Conservation (phyloP, 169 alveolate species). For the Perkinsus chesapeaki region DNA sequence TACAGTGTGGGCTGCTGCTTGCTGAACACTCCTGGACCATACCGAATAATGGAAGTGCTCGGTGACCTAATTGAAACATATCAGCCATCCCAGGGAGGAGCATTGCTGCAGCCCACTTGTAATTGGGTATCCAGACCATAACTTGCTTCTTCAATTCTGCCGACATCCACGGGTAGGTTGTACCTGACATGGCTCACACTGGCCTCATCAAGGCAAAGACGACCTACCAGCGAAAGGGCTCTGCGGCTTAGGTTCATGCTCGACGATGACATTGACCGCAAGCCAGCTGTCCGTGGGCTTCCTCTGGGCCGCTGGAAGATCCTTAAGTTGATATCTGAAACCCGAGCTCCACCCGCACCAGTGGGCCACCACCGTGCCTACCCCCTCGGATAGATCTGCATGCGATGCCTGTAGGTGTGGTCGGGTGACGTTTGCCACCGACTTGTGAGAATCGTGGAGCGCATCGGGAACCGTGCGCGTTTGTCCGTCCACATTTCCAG, state of each 20-base stretch:
- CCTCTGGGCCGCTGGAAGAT: background rate
- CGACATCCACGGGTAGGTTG: background rate
- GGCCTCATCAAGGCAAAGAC: background rate
- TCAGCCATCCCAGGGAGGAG: background rate
- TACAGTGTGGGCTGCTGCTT: background rate
- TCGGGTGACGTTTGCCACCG: background rate
- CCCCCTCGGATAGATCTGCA: background rate
- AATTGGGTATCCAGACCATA: background rate
- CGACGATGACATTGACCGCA: background rate
- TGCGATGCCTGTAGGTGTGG: background rate
- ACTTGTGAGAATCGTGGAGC: background rate
- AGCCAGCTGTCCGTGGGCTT: slow-evolving; percentile 1
- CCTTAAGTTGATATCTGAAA: background rate
- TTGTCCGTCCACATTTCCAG: background rate
- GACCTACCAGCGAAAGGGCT: background rate
- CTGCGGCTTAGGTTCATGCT: background rate
- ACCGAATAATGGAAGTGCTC: background rate
- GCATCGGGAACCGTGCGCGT: background rate
- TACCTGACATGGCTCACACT: background rate
- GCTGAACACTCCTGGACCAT: background rate
- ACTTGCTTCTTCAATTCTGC: background rate
- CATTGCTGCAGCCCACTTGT: background rate
- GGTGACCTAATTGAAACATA: background rate
- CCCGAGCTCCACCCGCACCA: background rate
- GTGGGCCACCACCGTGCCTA: too few relatives aligned